These are phyloP conservation scores for Pseudohyphozyma bogoriensis DNA, from an alignment of 768 basidiomycete genomes.

Conservation along the genomic window DNA sequence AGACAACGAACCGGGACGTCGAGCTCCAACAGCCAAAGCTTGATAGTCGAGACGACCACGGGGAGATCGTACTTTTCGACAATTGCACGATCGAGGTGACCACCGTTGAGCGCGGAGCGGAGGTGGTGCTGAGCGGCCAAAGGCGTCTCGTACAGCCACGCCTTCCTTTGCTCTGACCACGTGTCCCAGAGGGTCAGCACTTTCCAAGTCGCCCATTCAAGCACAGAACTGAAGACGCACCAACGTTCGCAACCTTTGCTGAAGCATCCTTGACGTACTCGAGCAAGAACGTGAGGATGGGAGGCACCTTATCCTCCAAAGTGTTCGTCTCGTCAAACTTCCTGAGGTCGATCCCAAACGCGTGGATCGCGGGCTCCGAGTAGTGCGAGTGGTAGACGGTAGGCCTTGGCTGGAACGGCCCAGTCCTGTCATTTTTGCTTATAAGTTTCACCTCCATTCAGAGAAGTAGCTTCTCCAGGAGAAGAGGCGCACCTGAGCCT, in stretches of 20 bases:
- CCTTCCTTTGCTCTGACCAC: conserved; percentile 62
- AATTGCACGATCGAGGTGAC: conserved; percentile 41
- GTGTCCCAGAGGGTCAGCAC: neutral
- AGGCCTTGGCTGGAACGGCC: conserved; percentile 76
- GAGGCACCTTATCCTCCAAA: conserved; percentile 54
- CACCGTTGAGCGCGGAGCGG: neutral
- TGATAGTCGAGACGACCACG: conserved; percentile 71
- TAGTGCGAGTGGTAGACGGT: conserved; percentile 52
- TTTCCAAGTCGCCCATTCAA: too few species aligned
- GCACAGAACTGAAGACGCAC: conserved; percentile 48
- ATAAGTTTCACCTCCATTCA: too few species aligned
- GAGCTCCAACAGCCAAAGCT: conserved; percentile 84
- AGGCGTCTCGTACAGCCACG: conserved; percentile 89
- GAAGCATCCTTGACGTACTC: conserved; percentile 57
- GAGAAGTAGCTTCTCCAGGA: neutral
- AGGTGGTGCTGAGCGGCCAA: conserved; percentile 72
- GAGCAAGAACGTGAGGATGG: conserved; percentile 60
- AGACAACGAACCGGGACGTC: conserved; percentile 61
- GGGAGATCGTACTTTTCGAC: conserved; percentile 71
- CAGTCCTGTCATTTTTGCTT: conserved; percentile 47
- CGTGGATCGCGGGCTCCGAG: conserved; percentile 10
- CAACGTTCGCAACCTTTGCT: conserved; percentile 50
- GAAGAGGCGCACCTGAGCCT: neutral
- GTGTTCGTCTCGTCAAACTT: conserved; percentile 24
- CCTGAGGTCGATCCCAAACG: conserved; percentile 27